Base-by-base conservation (phyloP, 192 early-diverging fungal species). In the Coemansia sp. region DNA sequence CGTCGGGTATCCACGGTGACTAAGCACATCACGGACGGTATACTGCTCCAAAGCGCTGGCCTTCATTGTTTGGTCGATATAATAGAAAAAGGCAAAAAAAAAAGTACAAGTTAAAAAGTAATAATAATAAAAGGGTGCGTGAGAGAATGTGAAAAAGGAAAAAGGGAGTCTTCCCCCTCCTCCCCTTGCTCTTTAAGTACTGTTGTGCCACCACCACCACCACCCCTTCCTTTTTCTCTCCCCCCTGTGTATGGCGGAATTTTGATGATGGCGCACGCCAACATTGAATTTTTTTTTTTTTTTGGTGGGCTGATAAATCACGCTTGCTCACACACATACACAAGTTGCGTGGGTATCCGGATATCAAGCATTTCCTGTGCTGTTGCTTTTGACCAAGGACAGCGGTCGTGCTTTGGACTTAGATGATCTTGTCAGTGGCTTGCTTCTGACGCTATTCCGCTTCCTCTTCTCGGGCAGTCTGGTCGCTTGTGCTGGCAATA, bases 1-100 rank as follows among this genome's bases (percentile, higher is more conserved):
- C 62, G 38, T 62, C 8, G 79, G 70, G 19, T 69, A 65, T 19
- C 70, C 66, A 17, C 79, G 79, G 47, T 75, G 75, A 45, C 72
- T 63, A 41, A 82, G 73, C 36, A 82, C 73, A 27, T 82, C 66
- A 35, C 67, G 60, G 27, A 82, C 79, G 0, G 79, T 73, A 49
- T 70, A 82, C 22, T 69, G 65, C 43, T 63, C 70, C 19, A 82
- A 37, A 37, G 69, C 70, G 9, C 53, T 4, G 11, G 69, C 53
- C 47, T 72, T 81, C 78, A 81, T 81, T n/a, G n/a, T 53, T 15
- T 12, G 6, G n/a, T 29, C 43, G n/a, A 60, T 42, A 51, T 4
- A 41, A 36, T 41, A n/a, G 14, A 5, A 12, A 20, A 9, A 2
- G 10, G 20, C 20, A 51, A 25, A 51, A 39, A 2, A 37, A 41